Percentiles rank a stretch among this genome's conserved stretches.
These are phyloP conservation scores for Incumbomyces delicatus DNA, from an alignment of 2,329 filamentous ascomycete genomes.

Conservation along the genomic window DNA sequence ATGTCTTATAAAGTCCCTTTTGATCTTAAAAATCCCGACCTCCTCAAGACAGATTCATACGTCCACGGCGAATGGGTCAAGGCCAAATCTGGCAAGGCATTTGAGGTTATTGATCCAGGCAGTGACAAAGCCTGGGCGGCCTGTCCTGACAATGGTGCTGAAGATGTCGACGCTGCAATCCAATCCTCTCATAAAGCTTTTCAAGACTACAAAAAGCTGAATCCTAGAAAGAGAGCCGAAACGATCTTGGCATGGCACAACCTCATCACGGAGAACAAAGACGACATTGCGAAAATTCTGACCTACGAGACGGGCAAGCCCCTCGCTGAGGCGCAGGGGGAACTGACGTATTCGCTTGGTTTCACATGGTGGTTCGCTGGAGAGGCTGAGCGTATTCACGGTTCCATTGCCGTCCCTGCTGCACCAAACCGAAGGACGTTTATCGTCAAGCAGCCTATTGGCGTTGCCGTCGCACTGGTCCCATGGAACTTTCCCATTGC, in stretches of 20 bases:
- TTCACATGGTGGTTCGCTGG: conserved; percentile 52
- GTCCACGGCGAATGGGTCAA: conserved; percentile 40
- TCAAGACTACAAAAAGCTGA: conserved; percentile 48
- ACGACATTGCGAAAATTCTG: conserved; percentile 54
- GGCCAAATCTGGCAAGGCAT: conserved; percentile 39
- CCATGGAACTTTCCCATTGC: conserved; percentile 66
- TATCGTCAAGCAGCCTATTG: conserved; percentile 65
- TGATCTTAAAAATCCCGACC: conserved; percentile 38
- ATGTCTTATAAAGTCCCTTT: conserved; percentile 25
- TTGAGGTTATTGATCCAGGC: conserved; percentile 46
- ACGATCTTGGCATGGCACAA: conserved; percentile 56
- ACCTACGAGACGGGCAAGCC: conserved; percentile 55
- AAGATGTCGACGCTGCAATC: conserved; percentile 54
- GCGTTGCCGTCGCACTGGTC: conserved; percentile 57
- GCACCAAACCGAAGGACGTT: conserved; percentile 56
- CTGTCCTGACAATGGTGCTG: conserved; percentile 40
- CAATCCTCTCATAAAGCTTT: conserved; percentile 53
- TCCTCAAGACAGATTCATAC: conserved; percentile 42
- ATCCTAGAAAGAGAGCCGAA: conserved; percentile 51
- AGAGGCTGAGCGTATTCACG: conserved; percentile 53
- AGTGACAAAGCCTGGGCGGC: conserved; percentile 42
- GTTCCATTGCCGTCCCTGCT: conserved; percentile 47
- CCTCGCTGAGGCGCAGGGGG: conserved; percentile 43
- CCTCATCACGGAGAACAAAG: conserved; percentile 51
- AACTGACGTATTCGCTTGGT: conserved; percentile 46